Evolutionary conservation across 305 asterid genomes (phyloP), one percentile per base, ranked within the genome.

Genomic region (Rubia peregrina): DNA sequence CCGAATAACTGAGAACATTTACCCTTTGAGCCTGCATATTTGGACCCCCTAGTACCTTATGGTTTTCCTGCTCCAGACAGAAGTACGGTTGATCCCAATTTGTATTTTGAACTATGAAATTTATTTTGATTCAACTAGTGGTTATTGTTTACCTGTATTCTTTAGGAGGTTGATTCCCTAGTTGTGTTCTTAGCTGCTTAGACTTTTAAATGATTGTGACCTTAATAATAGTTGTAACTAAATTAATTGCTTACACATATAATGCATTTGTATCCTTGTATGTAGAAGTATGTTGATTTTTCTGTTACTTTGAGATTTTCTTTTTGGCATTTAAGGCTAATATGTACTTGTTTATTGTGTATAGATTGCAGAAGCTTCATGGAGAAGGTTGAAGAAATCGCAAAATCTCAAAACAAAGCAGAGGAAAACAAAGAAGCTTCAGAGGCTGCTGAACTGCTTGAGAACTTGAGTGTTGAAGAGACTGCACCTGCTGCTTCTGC

Each of bases 351-450:
- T 2, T 17, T 49, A 16, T n/a, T 11, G 17, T 43, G n/a, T 70
- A 44, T 80, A 83, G 89, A 83, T 75, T 83, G 89, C 84, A 82
- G 77, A 68, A 61, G 75, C 63, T 85, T 85, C 77, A 83, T 77
- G 84, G 83, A 82, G 75, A 75, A 14, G 73, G 43, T 85, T 19
- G 77, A 80, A 77, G 87, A 82, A 76, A 70, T 83, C 75, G 82
- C 85, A 61, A 84, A 83, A 75, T 85, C 85, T 65, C 87, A 78
- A 71, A 72, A 51, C 66, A 71, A 44, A 43, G 72, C 76, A 42
- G 87, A 73, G 74, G 87, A 82, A 61, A 66, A 71, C 61, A 73
- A 70, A 70, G 85, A 82, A 48, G 84, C 87, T 24, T 74, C 85
- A 43, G 77, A 73, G 59, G 73, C 87, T 44, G 85, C 87, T 63